phyloP scores from a whole-genome alignment of 257 asterid species.

The Echites panduratus region DNA sequence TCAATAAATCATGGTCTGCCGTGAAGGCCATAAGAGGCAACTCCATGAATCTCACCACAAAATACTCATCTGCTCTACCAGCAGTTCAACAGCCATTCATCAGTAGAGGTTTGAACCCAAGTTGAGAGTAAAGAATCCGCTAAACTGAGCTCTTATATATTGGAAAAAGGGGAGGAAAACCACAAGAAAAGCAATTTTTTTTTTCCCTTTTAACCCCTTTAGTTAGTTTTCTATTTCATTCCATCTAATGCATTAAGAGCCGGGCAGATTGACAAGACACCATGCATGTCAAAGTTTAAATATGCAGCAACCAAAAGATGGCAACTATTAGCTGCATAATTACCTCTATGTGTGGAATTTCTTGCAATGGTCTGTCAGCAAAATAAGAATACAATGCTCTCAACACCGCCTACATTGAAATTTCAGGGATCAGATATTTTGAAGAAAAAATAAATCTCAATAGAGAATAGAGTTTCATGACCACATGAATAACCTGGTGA shows the following conservation, averaged over 20 bases:
- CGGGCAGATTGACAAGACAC: not conserved
- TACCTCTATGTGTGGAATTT: conserved; percentile 95
- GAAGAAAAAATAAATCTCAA: not conserved
- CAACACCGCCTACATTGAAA: conserved; percentile 68
- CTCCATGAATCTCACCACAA: not conserved
- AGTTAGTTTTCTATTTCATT: not conserved
- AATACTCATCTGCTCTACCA: not conserved
- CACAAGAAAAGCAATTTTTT: not conserved
- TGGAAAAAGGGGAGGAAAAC: not conserved
- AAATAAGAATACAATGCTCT: conserved; percentile 97
- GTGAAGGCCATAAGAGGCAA: not conserved
- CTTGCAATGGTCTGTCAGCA: conserved; percentile 96
- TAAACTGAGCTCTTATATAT: not conserved
- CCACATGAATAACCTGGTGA: conserved; percentile 66
- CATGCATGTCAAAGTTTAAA: not conserved
- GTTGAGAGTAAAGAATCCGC: not conserved
- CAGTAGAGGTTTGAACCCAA: too few relatives aligned
- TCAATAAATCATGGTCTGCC: not conserved
- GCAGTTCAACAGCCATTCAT: too few relatives aligned
- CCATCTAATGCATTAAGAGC: not conserved
- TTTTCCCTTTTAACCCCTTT: not conserved
- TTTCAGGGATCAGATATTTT: conserved; percentile 12
- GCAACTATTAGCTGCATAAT: conserved; percentile 7
- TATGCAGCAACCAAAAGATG: not conserved
- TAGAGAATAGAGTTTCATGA: conserved; percentile 14